Evolutionary conservation across 352 stramenopile genomes (phyloP), one percentile per base, ranked within the genome.

Genomic region (Globisporangium middletonii): DNA sequence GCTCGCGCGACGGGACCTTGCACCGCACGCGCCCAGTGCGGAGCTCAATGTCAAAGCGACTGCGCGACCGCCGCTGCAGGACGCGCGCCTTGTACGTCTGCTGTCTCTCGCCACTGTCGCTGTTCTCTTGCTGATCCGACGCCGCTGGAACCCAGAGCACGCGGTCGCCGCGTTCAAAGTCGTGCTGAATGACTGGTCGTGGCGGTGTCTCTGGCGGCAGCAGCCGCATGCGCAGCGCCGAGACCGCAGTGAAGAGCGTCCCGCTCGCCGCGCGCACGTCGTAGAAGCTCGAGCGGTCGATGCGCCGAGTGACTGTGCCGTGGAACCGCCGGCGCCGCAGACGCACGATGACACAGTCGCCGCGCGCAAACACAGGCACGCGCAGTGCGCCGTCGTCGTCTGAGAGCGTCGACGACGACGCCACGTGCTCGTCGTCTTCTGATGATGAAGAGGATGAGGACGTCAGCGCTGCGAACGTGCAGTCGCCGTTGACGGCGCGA

Each of bases 211-310:
- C 62, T 13, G 6, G 44, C 2, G 57, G 63, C 11, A 77, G 64
- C 13, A 70, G 23, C n/a, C 68, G 63, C 16, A 88, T 86, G 23
- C 67, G 73, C n/a, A 50, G 68, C 16, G 78, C 73, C 19, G 68
- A 43, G 2, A 88, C 61, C 7, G 78, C 67, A 43, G 74, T 59
- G 53, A 83, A 75, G 23, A 76, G 60, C 19, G 30, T 80, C 8
- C 75, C 68, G 27, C 83, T 85, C 26, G 69, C 67, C 38, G 69
- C 66, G 8, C 66, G 60, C 27, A 88, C 64, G 51, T 79, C 71
- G 65, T 88, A 88, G 52, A 88, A 85, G 56, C 75, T 71, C 26
- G 78, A 80, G 41, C 30, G 48, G 1, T 54, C 53, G 42, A 88
- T 73, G 18, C 74, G 74, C 18, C 64, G 67, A 1, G 60, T 50